Conservation (phyloP, 2,329 filamentous ascomycete genomes). For the Orbilia oligospora region DNA sequence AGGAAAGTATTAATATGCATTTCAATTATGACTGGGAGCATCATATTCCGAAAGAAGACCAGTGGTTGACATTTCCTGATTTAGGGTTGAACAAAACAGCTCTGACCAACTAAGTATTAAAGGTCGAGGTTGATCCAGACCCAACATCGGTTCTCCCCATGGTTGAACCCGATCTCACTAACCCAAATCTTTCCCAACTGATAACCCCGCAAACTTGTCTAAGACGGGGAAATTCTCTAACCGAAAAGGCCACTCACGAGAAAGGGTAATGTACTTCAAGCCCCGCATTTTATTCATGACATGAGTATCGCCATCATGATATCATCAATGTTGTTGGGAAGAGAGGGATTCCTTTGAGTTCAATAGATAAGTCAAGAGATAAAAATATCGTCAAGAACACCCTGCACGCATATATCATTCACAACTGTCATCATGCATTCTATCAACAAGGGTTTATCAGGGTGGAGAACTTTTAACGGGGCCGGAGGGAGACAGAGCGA, state of each 20-base stretch:
- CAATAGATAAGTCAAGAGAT: not conserved
- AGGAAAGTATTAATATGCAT: not conserved
- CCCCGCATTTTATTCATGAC: not conserved
- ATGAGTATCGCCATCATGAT: not conserved
- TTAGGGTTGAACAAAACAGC: no score
- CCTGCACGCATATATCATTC: not conserved
- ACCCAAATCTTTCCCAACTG: not conserved
- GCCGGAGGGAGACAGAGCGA: no score
- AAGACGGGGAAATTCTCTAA: no score
- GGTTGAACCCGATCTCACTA: not conserved
- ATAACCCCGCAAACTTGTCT: no score
- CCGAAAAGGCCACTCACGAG: not conserved
- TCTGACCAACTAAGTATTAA: not conserved
- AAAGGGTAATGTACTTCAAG: not conserved
- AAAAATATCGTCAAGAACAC: not conserved
- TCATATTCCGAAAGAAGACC: not conserved
- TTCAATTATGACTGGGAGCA: not conserved
- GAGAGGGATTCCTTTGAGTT: not conserved
- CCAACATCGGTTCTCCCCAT: not conserved
- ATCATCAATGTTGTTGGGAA: not conserved
- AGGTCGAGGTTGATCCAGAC: not conserved
- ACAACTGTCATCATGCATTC: constrained; percentile 4
- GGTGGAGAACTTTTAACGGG: no score
- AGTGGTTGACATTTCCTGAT: not conserved
- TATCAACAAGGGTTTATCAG: not conserved